Conservation (phyloP, 2,329 filamentous ascomycete genomes). For the Aureobasidium sp. region DNA sequence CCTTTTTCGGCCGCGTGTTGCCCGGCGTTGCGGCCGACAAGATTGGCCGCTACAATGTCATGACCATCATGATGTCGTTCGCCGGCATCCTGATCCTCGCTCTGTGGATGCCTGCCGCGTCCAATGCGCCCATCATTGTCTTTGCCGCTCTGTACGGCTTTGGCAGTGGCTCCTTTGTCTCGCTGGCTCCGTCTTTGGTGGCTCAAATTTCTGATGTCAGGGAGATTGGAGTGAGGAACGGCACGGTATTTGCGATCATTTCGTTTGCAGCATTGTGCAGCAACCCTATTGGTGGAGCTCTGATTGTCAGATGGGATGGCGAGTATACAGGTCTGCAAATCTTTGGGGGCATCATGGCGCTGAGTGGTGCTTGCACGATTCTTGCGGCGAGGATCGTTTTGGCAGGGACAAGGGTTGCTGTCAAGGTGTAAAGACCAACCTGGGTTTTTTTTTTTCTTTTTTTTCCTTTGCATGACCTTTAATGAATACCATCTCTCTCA, state of each 20-base stretch:
- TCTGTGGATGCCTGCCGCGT: slow-evolving; percentile 45
- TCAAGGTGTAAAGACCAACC: neutral
- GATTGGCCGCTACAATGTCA: slow-evolving; percentile 45
- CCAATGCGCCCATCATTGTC: slow-evolving; percentile 50
- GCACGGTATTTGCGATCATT: slow-evolving; percentile 53
- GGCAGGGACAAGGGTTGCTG: slow-evolving; percentile 20
- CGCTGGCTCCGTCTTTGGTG: slow-evolving; percentile 53
- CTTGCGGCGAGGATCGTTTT: slow-evolving; percentile 29
- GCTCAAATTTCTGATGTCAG: slow-evolving; percentile 62
- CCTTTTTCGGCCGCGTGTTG: slow-evolving; percentile 47
- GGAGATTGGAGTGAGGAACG: slow-evolving; percentile 57
- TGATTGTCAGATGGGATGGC: slow-evolving; percentile 45
- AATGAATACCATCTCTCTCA: neutral
- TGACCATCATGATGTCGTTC: slow-evolving; percentile 41
- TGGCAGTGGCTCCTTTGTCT: slow-evolving; percentile 56
- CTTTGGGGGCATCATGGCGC: slow-evolving; percentile 51
- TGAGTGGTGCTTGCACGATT: slow-evolving; percentile 34
- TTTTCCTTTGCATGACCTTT: too few relatives aligned
- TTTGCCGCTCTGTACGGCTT: slow-evolving; percentile 64
- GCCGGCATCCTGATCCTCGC: slow-evolving; percentile 42
- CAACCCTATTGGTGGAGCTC: slow-evolving; percentile 38
- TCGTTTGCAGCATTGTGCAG: slow-evolving; percentile 58
- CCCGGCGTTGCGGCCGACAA: slow-evolving; percentile 47
- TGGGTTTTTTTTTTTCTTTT: too few relatives aligned
- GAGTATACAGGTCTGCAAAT: slow-evolving; percentile 53